Evolutionary conservation across 2,329 filamentous ascomycete genomes (phyloP).

Genomic region (Diaporthe eres): DNA sequence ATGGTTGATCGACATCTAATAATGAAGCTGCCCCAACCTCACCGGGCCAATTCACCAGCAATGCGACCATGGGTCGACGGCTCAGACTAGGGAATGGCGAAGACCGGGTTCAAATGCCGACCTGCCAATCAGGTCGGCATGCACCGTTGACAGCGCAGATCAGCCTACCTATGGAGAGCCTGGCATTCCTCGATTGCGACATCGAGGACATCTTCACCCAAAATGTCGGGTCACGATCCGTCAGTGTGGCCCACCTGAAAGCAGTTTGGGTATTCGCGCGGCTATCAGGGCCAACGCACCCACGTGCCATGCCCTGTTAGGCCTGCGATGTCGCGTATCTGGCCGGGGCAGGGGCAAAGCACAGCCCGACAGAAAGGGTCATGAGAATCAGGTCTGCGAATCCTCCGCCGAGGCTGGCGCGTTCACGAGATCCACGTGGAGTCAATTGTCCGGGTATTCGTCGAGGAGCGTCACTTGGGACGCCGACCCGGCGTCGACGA

Average conservation of each 20-base stretch:
- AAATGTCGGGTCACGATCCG: conserved; percentile 24
- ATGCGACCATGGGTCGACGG: not conserved
- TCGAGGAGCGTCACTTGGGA: not conserved
- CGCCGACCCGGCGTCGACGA: conserved; percentile 9
- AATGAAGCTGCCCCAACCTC: not conserved
- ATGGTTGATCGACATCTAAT: not conserved
- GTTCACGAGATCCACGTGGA: conserved; percentile 22
- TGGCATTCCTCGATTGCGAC: conserved; percentile 13
- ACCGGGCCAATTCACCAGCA: conserved; percentile 5
- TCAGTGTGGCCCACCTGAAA: not conserved
- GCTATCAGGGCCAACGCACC: not conserved
- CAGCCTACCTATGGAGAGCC: conserved; percentile 3
- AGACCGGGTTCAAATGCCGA: conserved; percentile 35
- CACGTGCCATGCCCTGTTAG: conserved; percentile 7
- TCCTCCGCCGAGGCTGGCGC: not conserved
- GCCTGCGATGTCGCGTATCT: conserved; percentile 11
- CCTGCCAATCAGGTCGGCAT: conserved; percentile 25
- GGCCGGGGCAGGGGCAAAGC: not conserved
- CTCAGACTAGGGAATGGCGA: conserved; percentile 1
- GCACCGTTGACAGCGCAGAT: conserved; percentile 29
- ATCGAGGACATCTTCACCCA: conserved; percentile 24
- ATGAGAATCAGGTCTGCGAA: not conserved
- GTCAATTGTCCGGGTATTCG: not conserved
- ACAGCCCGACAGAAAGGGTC: conserved; percentile 1
- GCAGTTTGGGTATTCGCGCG: conserved; percentile 7